Conservation (phyloP, 129 eudicot genomes). For the Lonicera japonica region DNA sequence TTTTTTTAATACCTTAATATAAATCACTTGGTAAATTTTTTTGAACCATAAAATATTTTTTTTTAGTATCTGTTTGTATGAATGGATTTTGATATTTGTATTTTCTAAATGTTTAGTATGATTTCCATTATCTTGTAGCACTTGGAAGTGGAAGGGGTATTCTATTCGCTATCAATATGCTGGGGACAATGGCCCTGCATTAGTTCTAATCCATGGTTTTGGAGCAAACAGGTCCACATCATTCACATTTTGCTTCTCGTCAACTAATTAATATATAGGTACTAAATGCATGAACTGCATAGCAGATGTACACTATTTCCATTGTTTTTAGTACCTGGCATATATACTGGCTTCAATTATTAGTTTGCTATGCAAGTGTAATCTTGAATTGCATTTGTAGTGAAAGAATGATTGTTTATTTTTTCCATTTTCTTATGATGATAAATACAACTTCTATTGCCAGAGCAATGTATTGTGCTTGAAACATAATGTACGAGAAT, state of each 20-base stretch:
- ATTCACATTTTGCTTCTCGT: constrained; percentile 55
- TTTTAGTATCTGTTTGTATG: neutral
- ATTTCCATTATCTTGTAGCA: constrained; percentile 33
- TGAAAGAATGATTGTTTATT: too few relatives aligned
- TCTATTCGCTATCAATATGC: constrained; percentile 79
- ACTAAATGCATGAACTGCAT: constrained; percentile 21
- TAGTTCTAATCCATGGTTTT: constrained; percentile 86
- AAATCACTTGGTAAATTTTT: neutral
- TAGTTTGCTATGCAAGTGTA: too few relatives aligned
- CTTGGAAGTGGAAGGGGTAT: constrained; percentile 94
- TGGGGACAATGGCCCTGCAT: constrained; percentile 78
- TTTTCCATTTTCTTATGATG: too few relatives aligned
- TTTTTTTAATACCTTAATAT: neutral
- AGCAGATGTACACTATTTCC: neutral
- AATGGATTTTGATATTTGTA: neutral
- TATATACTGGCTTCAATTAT: too few relatives aligned
- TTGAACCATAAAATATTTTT: neutral
- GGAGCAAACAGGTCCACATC: constrained; percentile 97
- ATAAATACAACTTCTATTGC: too few relatives aligned
- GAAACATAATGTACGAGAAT: too few relatives aligned
- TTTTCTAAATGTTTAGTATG: neutral
- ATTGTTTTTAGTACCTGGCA: neutral
- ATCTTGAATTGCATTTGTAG: too few relatives aligned
- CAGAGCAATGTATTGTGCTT: too few relatives aligned
- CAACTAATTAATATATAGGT: constrained; percentile 66